Conservation (phyloP, 352 stramenopile genomes). For the Phytophthora fragariaefolia region DNA sequence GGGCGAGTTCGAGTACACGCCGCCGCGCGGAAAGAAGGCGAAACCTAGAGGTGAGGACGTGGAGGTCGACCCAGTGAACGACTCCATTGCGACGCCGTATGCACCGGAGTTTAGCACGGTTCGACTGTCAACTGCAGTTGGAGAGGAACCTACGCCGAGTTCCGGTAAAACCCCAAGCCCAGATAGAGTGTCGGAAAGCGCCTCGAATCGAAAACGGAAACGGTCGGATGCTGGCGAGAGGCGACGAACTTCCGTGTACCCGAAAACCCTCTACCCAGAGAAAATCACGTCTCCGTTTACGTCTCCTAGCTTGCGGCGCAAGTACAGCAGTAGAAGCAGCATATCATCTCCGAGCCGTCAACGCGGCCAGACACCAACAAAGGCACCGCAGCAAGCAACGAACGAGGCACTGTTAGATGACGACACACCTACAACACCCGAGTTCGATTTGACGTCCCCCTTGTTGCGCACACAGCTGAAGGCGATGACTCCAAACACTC, state of each 20-base stretch:
- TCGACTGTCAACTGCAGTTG: slow-evolving; percentile 31
- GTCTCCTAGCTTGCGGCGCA: slow-evolving; percentile 64
- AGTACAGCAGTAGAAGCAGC: slow-evolving; percentile 68
- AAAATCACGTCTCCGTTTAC: slow-evolving; percentile 36
- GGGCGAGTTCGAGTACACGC: slow-evolving; percentile 80
- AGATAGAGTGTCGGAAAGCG: slow-evolving; percentile 28
- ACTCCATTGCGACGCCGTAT: slow-evolving; percentile 51
- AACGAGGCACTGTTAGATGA: slow-evolving; percentile 48
- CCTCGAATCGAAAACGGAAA: slow-evolving; percentile 56
- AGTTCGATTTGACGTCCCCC: slow-evolving; percentile 78
- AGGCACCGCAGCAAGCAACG: slow-evolving; percentile 33
- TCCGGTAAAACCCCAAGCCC: slow-evolving; percentile 15
- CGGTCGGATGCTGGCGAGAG: slow-evolving; percentile 37
- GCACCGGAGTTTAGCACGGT: slow-evolving; percentile 70
- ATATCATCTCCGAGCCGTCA: slow-evolving; percentile 52
- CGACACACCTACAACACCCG: slow-evolving; percentile 65
- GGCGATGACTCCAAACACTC: slow-evolving; percentile 84
- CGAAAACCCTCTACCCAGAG: slow-evolving; percentile 58
- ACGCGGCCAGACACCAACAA: slow-evolving; percentile 23
- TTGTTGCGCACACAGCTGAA: slow-evolving; percentile 83
- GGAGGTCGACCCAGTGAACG: slow-evolving; percentile 32
- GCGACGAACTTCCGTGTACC: slow-evolving; percentile 40
- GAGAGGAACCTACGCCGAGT: neutral
- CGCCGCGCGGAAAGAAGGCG: slow-evolving; percentile 45
- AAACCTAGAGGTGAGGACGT: slow-evolving; percentile 20